Percentiles rank a stretch among this genome's conserved stretches.
Evolutionary conservation across 2,329 filamentous ascomycete species (phyloP).

Genomic region (Colletotrichum liriopes): DNA sequence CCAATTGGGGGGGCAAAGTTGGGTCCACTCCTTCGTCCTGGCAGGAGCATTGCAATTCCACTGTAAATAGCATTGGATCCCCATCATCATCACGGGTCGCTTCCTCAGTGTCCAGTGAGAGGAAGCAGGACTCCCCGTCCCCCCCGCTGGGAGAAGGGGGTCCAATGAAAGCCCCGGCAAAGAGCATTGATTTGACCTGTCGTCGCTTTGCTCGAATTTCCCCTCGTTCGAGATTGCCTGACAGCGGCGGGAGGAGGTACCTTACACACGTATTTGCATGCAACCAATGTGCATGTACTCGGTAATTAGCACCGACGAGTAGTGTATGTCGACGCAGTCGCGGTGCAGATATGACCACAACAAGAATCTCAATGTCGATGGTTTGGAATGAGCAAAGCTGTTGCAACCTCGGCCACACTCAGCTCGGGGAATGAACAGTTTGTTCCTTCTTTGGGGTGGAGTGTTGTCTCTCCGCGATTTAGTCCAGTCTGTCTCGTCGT

Average conservation of each 20-base stretch:
- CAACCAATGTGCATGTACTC: neutral
- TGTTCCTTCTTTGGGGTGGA: too few relatives aligned
- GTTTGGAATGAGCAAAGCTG: neutral
- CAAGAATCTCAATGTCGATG: neutral
- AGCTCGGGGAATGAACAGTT: neutral
- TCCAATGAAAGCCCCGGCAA: slow-evolving; percentile 26
- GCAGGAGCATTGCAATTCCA: slow-evolving; percentile 34
- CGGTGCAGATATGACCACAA: slow-evolving; percentile 3
- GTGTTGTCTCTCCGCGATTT: slow-evolving; percentile 12
- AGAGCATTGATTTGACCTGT: slow-evolving; percentile 19
- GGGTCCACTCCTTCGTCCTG: slow-evolving; percentile 32
- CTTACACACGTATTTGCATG: neutral
- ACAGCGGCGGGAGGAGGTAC: neutral
- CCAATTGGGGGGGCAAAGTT: slow-evolving; percentile 24
- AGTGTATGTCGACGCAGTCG: neutral
- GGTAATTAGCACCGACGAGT: neutral
- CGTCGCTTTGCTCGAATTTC: neutral
- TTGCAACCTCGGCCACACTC: neutral
- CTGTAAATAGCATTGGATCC: slow-evolving; percentile 33
- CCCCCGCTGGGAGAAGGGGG: slow-evolving; percentile 23
- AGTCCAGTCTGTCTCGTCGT: neutral
- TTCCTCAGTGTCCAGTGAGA: slow-evolving; percentile 24
- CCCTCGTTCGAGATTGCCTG: slow-evolving; percentile 24
- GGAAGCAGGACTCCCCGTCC: slow-evolving; percentile 19
- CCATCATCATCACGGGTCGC: slow-evolving; percentile 26